A percentile compares a stretch with the other conserved stretches of the same genome.
Conservation (phyloP, 108 stramenopile species). For the Pelagomonas calceolata region DNA sequence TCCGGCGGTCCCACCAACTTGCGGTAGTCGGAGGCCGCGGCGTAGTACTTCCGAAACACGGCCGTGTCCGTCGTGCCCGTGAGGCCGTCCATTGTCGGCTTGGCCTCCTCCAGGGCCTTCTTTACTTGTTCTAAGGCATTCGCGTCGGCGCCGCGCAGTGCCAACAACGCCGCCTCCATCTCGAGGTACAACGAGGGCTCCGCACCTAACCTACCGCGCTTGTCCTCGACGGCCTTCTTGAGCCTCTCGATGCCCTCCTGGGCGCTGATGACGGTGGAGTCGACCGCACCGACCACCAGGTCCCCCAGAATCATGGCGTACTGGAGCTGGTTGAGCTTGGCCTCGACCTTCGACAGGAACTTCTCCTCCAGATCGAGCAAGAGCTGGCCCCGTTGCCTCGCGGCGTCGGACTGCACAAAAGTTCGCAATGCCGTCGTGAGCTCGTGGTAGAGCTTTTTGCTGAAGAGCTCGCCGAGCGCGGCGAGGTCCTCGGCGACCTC, state of each 20-base stretch:
- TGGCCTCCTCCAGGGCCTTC: constrained; percentile 42
- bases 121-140: constrained; percentile 32
- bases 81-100: constrained; percentile 45
- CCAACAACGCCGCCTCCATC: constrained; percentile 52
- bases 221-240: constrained; percentile 22
- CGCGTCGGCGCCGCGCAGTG: constrained; percentile 14
- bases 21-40: constrained; percentile 70
- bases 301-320: constrained; percentile 67
- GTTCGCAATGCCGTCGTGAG: constrained; percentile 45
- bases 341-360: constrained; percentile 37
- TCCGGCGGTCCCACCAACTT: constrained; percentile 90
- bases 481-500: constrained; percentile 68
- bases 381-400: background rate
- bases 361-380: constrained; percentile 31
- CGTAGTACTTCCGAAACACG: constrained; percentile 78
- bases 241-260: constrained; percentile 17
- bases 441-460: constrained; percentile 89
- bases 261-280: constrained; percentile 19
- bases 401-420: constrained; percentile 8
- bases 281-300: constrained; percentile 44
- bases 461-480: constrained; percentile 44
- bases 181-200: constrained; percentile 54
- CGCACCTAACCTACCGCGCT: constrained; percentile 34
- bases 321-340: constrained; percentile 72
- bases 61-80: constrained; percentile 33